phyloP scores from a whole-genome alignment of 169 alveolate genomes.

The Plasmodium ovale region DNA sequence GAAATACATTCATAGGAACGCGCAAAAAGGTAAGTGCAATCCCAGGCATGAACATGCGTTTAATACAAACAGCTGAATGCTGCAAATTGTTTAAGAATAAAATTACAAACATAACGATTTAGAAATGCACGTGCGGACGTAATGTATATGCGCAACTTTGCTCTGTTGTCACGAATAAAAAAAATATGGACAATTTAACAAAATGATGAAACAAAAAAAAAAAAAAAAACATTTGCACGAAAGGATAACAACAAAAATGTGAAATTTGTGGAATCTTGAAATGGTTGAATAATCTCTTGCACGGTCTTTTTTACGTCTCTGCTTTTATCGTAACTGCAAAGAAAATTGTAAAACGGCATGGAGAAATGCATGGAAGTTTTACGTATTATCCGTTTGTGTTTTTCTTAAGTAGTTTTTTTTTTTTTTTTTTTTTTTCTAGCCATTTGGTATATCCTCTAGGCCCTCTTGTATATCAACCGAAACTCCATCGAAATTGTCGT shows the following conservation, averaged over 20 bases:
- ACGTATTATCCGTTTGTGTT: neutral
- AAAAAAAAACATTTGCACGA: constrained; percentile 19
- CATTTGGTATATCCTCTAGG: constrained; percentile 66
- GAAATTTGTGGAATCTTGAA: neutral
- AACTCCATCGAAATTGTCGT: constrained; percentile 58
- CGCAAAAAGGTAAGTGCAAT: no score
- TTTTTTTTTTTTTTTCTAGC: constrained; percentile 19
- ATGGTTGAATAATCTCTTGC: neutral
- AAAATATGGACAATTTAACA: neutral
- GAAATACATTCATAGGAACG: no score
- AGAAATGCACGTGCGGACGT: no score
- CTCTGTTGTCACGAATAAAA: no score
- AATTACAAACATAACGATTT: no score
- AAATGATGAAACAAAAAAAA: constrained; percentile 2
- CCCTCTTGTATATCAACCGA: constrained; percentile 50
- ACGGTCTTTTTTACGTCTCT: constrained; percentile 19
- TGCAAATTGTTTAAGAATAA: no score
- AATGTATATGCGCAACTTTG: no score
- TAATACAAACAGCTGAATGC: no score
- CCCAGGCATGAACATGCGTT: no score
- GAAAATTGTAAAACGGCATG: neutral
- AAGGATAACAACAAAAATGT: neutral
- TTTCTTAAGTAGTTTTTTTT: neutral
- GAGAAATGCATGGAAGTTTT: neutral
- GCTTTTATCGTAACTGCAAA: constrained; percentile 59